These are phyloP conservation scores for Ogataea siamensis DNA, from an alignment of 805 yeast species.

Conservation along the genomic window DNA sequence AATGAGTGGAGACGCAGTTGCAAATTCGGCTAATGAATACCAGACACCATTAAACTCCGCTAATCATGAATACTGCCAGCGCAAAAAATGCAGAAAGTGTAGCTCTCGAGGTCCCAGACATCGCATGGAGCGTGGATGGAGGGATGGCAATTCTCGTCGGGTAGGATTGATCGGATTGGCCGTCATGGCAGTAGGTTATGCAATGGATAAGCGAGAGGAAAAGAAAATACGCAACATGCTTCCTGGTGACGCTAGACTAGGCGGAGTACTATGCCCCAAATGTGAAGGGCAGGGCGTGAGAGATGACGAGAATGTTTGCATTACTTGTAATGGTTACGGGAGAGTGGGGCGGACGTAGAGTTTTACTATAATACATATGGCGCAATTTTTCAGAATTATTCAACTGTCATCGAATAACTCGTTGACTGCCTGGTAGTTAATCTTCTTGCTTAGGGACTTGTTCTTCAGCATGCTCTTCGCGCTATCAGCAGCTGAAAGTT, in stretches of 20 bases:
- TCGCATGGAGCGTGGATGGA: no score
- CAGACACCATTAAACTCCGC: neutral
- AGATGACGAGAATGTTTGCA: neutral
- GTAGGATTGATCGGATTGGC: neutral
- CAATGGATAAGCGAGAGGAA: neutral
- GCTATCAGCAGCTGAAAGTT: conserved; percentile 68
- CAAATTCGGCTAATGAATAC: no score
- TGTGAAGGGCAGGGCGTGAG: conserved; percentile 1
- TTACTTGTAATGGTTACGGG: conserved; percentile 1
- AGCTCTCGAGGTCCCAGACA: no score
- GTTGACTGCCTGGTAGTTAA: conserved; percentile 81
- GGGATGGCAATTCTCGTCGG: neutral
- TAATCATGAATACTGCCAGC: no score
- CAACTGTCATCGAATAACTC: conserved; percentile 41
- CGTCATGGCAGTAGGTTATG: neutral
- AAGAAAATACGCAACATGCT: conserved; percentile 44
- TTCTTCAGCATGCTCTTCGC: conserved; percentile 75
- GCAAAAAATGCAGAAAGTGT: no score
- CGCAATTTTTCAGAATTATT: no score
- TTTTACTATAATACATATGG: no score
- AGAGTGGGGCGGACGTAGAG: conserved; percentile 1
- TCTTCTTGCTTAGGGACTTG: conserved; percentile 80
- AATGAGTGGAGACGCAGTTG: neutral
- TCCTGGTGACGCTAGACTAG: conserved; percentile 79
- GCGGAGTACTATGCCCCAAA: conserved; percentile 45